Base-by-base conservation (phyloP, 2,329 filamentous ascomycete species). In the Scedosporium aurantiacum region DNA sequence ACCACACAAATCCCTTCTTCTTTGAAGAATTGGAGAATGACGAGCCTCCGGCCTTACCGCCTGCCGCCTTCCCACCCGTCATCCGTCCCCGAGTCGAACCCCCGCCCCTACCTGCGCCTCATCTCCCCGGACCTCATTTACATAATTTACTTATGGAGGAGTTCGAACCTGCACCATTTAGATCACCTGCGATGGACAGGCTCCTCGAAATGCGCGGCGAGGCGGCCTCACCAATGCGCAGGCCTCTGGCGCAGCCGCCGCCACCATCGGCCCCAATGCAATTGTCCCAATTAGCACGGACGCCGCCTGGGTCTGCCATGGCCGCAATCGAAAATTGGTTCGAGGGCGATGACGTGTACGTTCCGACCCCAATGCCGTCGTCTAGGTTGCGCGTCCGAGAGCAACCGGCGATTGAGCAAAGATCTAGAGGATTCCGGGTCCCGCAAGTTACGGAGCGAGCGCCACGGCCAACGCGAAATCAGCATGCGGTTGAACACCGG, bases 1-100 rank as follows among this genome's bases (percentile, higher is more conserved):
- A 58, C 18, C n/a, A 55, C 47, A 23, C 18, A 4, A 67, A 69
- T 40, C 63, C 67, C 5, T 65, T 67, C 28, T 21, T 52, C 43
- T 27, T n/a, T 8, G 63, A 63, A 43, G 64, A 69, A 28, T 32
- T 67, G 25, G 14, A 23, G 14, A 12, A n/a, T 14, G 28, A 57
- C 16, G 8, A 54, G 50, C 50, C 18, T 23, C 50, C 43, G 5
- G 21, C 50, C 21, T 18, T 23, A 7, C 21, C 10, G 18, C 50
- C 50, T 5, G 50, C 21, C n/a, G 43, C n/a, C n/a, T 47, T 47
- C 43, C 43, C 32, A 2, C 43, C 50, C 6, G 50, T 54, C 21
- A 23, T 54, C 50, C 50, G 50, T 23, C 50, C 50, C 21, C 50
- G 50, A 23, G 50, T 54, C 7, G 50, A 54, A 28, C 50, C 50